Conservation (phyloP, 495 filamentous ascomycete genomes). For the Chlorociboria aeruginascens region DNA sequence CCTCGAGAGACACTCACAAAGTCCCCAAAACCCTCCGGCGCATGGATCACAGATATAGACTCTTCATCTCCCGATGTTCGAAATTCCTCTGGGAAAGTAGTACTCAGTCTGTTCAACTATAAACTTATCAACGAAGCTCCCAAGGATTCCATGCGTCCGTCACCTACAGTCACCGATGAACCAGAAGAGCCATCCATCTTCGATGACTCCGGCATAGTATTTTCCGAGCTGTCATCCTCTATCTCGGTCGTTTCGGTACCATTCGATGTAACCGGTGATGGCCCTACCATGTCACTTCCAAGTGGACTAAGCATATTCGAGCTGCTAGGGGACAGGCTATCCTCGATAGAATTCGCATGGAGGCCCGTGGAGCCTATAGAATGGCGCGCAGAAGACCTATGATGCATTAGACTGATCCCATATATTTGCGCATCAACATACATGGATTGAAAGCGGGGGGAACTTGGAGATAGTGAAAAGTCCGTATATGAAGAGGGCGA, state of each 20-base stretch:
- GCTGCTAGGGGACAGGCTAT: slow-evolving; percentile 8
- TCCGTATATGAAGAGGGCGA: slow-evolving; percentile 40
- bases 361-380: slow-evolving; percentile 16
- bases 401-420: slow-evolving; percentile 2
- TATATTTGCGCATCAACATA: slow-evolving; percentile 2
- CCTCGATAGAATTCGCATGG: slow-evolving; percentile 19
- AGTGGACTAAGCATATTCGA: slow-evolving; percentile 21
- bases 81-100: slow-evolving; percentile 41
- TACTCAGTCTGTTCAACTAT: slow-evolving; percentile 46
- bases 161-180: slow-evolving; percentile 4
- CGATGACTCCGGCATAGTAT: slow-evolving; percentile 17
- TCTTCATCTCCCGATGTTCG: slow-evolving; percentile 53
- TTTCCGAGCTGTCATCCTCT: slow-evolving; percentile 46
- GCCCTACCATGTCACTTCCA: slow-evolving; percentile 47
- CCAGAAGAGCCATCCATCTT: slow-evolving; percentile 8
- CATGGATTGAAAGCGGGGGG: slow-evolving; percentile 17
- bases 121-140: slow-evolving; percentile 9
- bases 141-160: slow-evolving; percentile 4
- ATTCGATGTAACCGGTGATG: slow-evolving; percentile 66
- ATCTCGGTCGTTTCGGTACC: slow-evolving; percentile 62
- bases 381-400: slow-evolving; percentile 14
- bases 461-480: slow-evolving; percentile 38
- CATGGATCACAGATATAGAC: slow-evolving; percentile 78
- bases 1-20: slow-evolving; percentile 45
- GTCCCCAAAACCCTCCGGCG: slow-evolving; percentile 61